Evolutionary conservation across 352 stramenopile genomes (phyloP).

Genomic region (Pythium volutum): DNA sequence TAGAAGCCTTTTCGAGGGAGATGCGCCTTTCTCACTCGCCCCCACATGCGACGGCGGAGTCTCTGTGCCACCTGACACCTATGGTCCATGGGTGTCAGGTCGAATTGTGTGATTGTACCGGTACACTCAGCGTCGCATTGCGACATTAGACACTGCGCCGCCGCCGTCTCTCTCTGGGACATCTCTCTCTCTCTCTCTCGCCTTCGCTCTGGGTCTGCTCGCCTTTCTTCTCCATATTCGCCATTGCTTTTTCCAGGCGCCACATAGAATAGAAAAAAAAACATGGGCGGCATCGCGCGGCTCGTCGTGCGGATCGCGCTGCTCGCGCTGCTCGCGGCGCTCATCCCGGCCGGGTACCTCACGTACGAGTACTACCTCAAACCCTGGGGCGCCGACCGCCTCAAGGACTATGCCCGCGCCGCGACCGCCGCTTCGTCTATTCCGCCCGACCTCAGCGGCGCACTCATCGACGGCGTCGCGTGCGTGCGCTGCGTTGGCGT

Average conservation of each 20-base stretch:
- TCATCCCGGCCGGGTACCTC: conserved; percentile 38
- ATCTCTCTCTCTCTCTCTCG: neutral
- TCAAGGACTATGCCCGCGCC: conserved; percentile 20
- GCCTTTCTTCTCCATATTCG: neutral
- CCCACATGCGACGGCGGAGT: neutral
- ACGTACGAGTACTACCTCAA: conserved; percentile 46
- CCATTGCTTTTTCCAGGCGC: neutral
- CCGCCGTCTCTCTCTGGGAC: neutral
- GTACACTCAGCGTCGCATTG: too few species aligned
- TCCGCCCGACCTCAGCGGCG: conserved; percentile 14
- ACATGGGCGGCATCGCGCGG: conserved; percentile 14
- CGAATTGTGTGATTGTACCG: too few species aligned
- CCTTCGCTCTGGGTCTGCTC: neutral
- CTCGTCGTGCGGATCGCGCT: conserved; percentile 30
- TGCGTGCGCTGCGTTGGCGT: conserved; percentile 43
- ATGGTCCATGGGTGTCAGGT: too few species aligned
- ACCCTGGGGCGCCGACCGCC: conserved; percentile 37
- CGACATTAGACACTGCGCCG: neutral
- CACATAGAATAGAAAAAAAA: too few species aligned
- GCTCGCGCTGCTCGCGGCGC: conserved; percentile 29
- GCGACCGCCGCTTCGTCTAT: conserved; percentile 12
- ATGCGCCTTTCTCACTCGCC: neutral
- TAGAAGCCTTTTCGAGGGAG: neutral
- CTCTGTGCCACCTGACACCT: too few species aligned
- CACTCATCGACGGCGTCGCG: conserved; percentile 24